Evolutionary conservation across 2,329 filamentous ascomycete genomes (phyloP).

Genomic region (Delphinella strobiligena): DNA sequence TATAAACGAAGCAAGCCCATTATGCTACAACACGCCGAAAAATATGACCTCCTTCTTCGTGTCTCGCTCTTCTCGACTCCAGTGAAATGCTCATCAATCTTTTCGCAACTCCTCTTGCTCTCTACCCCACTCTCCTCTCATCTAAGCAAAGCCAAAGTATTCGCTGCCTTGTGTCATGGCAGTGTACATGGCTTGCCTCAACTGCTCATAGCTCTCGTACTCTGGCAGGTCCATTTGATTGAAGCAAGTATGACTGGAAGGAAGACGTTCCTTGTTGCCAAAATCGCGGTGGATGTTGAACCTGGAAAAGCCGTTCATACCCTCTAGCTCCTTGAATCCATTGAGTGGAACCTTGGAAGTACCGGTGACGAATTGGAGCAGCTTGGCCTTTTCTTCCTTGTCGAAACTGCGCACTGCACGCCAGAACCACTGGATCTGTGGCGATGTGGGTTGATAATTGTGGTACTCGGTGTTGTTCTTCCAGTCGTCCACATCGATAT

Average conservation of each 20-base stretch:
- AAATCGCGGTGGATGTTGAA: constrained; percentile 99
- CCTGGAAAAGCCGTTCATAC: constrained; percentile 94
- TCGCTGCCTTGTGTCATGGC: constrained; percentile 97
- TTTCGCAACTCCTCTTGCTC: no score
- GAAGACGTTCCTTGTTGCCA: constrained; percentile 87
- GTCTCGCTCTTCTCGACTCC: background rate
- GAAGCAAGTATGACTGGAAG: constrained; percentile 96
- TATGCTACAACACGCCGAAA: background rate
- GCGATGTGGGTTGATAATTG: constrained; percentile 87
- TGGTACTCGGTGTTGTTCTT: constrained; percentile 98
- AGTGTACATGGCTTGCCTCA: constrained; percentile 79
- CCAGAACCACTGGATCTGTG: constrained; percentile 99
- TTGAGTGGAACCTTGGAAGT: constrained; percentile 97
- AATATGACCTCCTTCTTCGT: background rate
- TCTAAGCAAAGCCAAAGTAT: constrained; percentile 89
- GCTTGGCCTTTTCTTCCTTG: constrained; percentile 95
- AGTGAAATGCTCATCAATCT: background rate
- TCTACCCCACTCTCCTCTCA: background rate
- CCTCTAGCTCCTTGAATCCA: constrained; percentile 96
- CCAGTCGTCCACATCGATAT: constrained; percentile 98
- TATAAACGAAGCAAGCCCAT: background rate
- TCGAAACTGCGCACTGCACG: constrained; percentile 92
- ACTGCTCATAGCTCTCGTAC: constrained; percentile 88
- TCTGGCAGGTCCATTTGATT: constrained; percentile 98
- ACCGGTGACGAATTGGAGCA: constrained; percentile 95